Conservation (phyloP, 2,329 filamentous ascomycete genomes). For the Botrytis sinoallii region DNA sequence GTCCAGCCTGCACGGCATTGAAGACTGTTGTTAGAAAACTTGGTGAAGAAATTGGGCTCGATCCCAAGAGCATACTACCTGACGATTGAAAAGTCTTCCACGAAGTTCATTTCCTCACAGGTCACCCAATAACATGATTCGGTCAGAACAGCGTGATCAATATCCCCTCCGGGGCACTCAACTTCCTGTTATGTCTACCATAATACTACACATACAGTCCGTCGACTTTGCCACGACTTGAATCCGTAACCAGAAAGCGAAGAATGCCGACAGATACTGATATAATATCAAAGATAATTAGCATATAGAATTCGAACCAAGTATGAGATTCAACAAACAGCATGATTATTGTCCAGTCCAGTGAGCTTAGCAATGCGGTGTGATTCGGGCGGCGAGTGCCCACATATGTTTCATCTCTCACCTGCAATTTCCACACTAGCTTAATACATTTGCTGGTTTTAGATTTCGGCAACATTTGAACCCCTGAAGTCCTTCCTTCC, state of each 20-base stretch:
- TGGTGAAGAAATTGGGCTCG: conserved; percentile 57
- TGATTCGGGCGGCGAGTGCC: background rate
- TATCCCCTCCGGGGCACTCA: background rate
- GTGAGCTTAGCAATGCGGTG: background rate
- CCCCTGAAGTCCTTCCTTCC: background rate
- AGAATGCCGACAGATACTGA: background rate
- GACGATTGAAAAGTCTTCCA: conserved; percentile 10
- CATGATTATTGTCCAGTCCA: background rate
- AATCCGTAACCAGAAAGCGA: background rate
- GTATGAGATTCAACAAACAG: background rate
- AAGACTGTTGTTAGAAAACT: conserved; percentile 75
- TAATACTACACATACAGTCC: background rate
- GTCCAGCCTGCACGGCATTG: conserved; percentile 81
- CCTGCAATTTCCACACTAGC: background rate
- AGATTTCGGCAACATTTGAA: background rate
- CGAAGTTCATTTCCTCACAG: background rate
- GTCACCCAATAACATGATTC: background rate
- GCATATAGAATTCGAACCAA: background rate
- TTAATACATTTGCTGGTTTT: background rate
- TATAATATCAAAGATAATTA: background rate
- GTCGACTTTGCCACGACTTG: background rate
- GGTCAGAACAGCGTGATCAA: background rate
- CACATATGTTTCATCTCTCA: background rate
- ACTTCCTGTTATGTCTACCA: background rate
- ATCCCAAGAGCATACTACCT: conserved; percentile 20